These are phyloP conservation scores for Colletotrichum phormii DNA, from an alignment of 2,329 filamentous ascomycete species.

Conservation along the genomic window DNA sequence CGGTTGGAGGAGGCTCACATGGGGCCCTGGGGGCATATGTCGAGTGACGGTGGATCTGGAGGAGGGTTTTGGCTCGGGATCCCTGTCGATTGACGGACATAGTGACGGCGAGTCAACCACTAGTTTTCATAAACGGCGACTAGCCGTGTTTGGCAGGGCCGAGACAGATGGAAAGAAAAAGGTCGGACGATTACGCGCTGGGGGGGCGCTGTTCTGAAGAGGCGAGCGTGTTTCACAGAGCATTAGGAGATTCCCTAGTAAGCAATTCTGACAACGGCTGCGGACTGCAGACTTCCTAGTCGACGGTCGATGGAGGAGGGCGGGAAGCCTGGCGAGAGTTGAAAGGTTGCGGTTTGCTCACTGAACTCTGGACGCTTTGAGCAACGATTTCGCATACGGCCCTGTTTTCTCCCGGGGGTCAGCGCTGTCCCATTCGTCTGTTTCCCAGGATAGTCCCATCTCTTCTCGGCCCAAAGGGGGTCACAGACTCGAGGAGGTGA, in stretches of 20 bases:
- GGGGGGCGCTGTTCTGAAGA: constrained; percentile 16
- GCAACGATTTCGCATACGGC: neutral
- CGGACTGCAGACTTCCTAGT: constrained; percentile 5
- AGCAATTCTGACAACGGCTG: constrained; percentile 15
- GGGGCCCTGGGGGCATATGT: neutral
- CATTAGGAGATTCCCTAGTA: constrained; percentile 27
- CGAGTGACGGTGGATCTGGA: neutral
- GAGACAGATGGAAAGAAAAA: constrained; percentile 16
- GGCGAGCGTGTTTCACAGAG: constrained; percentile 32
- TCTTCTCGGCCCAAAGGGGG: constrained; percentile 22
- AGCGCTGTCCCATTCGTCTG: constrained; percentile 19
- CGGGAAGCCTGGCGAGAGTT: neutral
- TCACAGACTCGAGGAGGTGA: constrained; percentile 30
- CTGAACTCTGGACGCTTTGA: constrained; percentile 6
- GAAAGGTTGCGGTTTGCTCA: neutral
- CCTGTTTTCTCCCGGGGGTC: constrained; percentile 1
- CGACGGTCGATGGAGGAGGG: neutral
- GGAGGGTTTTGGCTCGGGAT: constrained; percentile 12
- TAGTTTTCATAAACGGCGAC: constrained; percentile 22
- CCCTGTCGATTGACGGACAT: constrained; percentile 6
- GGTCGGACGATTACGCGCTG: constrained; percentile 34
- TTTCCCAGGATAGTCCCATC: constrained; percentile 16
- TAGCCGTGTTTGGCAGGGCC: constrained; percentile 34
- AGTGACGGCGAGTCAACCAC: constrained; percentile 17
- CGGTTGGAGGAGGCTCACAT: neutral